Conservation (phyloP, 768 basidiomycete species). For the Pleurotus ostreatus region DNA sequence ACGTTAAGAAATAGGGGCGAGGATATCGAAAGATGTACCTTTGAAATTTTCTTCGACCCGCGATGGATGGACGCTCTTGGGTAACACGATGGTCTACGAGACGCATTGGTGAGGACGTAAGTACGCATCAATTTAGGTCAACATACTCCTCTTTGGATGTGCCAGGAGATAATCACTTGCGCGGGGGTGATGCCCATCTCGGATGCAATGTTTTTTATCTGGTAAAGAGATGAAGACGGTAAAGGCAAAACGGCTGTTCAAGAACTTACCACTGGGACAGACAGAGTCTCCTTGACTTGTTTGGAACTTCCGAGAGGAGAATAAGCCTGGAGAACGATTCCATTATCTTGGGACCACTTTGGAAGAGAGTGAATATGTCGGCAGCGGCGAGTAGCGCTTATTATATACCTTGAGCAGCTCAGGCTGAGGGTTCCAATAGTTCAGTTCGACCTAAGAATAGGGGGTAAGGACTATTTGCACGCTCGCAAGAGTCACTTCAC, state of each 20-base stretch:
- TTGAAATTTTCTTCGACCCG: conserved; percentile 69
- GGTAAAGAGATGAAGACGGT: not conserved
- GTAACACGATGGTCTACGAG: conserved; percentile 60
- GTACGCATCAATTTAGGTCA: not conserved
- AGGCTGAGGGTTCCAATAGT: conserved; percentile 72
- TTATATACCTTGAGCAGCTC: conserved; percentile 62
- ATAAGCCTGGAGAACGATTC: conserved; percentile 68
- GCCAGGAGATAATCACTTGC: conserved; percentile 73
- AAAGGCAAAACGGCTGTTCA: not conserved
- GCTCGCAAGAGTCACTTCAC: conserved; percentile 13
- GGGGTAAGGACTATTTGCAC: not conserved
- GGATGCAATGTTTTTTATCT: conserved; percentile 55
- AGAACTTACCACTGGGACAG: conserved; percentile 46
- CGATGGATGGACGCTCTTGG: conserved; percentile 71
- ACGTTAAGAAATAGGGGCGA: conserved; percentile 10
- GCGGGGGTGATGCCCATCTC: conserved; percentile 70
- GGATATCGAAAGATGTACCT: conserved; percentile 27
- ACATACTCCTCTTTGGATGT: conserved; percentile 69
- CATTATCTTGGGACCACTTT: conserved; percentile 66
- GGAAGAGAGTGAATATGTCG: not conserved
- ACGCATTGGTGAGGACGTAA: not conserved
- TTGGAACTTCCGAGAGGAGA: conserved; percentile 67
- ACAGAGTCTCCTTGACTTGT: conserved; percentile 53
- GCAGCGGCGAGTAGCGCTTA: not conserved
- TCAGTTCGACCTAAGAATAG: conserved; percentile 54